phyloP scores from a whole-genome alignment of 2,329 filamentous ascomycete genomes.

The Ceratocystis variospora region DNA sequence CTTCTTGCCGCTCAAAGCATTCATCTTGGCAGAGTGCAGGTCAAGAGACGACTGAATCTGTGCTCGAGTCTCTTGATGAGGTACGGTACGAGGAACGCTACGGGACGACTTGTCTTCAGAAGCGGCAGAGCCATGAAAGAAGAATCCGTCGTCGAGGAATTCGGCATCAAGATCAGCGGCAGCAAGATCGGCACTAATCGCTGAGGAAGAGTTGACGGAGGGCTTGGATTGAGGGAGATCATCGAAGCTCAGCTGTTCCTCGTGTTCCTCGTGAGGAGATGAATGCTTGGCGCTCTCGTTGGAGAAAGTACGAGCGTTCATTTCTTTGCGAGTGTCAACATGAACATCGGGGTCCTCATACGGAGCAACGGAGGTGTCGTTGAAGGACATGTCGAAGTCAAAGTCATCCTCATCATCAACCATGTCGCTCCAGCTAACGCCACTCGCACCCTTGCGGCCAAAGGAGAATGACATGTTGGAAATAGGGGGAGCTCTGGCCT shows the following conservation, averaged over 20 bases:
- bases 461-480: constrained; percentile 67
- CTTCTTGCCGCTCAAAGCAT: constrained; percentile 21
- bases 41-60: background rate
- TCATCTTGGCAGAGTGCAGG: background rate
- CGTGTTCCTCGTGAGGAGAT: constrained; percentile 18
- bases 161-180: constrained; percentile 48
- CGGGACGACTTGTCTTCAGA: background rate
- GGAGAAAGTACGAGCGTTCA: constrained; percentile 67
- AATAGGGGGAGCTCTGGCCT: constrained; percentile 58
- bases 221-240: constrained; percentile 25
- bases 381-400: constrained; percentile 28
- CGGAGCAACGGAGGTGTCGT: constrained; percentile 5
- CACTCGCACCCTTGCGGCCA: constrained; percentile 63
- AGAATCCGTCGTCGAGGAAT: constrained; percentile 53
- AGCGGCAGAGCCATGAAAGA: constrained; percentile 47
- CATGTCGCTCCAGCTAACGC: constrained; percentile 98
- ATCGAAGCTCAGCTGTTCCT: constrained; percentile 21
- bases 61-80: constrained; percentile 26
- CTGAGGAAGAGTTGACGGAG: background rate
- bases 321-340: constrained; percentile 44
- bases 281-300: constrained; percentile 47
- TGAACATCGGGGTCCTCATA: constrained; percentile 14
- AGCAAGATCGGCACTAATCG: constrained; percentile 23
- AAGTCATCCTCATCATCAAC: constrained; percentile 76
- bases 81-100: constrained; percentile 1